Evolutionary conservation across 73 alveolate genomes (phyloP).

Genomic region (Blepharisma stoltei): DNA sequence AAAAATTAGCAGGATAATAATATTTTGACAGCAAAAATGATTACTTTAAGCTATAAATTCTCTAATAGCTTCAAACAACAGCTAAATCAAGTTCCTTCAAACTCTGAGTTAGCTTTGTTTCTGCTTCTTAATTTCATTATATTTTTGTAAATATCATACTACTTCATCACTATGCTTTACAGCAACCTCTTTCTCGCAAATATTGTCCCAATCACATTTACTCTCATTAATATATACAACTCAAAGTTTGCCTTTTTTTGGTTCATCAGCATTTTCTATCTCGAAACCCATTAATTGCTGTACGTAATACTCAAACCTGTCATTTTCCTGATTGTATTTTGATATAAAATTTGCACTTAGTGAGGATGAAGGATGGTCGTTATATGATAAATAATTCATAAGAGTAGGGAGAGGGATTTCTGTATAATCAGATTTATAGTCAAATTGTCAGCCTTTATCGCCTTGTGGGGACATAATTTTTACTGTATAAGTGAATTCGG

Average conservation of each 20-base stretch:
- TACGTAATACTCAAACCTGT: constrained; percentile 60
- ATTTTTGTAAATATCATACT: background rate
- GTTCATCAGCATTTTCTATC: constrained; percentile 64
- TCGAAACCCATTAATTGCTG: constrained; percentile 56
- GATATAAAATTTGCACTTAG: constrained; percentile 74
- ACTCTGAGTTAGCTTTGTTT: no score
- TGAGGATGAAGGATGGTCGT: constrained; percentile 49
- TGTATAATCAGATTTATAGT: background rate
- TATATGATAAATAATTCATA: constrained; percentile 62
- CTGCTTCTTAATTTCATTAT: no score
- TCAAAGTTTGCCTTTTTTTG: constrained; percentile 65
- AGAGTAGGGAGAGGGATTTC: constrained; percentile 13
- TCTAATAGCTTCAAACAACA: no score
- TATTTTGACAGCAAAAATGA: no score
- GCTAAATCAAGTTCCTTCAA: no score
- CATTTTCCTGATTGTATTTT: constrained; percentile 40
- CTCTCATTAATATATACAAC: constrained; percentile 64
- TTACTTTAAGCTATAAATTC: no score
- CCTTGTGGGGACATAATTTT: no score
- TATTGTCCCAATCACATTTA: constrained; percentile 55
- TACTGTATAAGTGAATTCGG: no score
- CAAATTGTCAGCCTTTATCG: background rate
- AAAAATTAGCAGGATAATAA: no score
- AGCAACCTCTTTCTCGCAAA: background rate
- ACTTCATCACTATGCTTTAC: background rate